Base-by-base conservation (phyloP, 2,329 filamentous ascomycete species). In the Fusarium oligoseptatum region DNA sequence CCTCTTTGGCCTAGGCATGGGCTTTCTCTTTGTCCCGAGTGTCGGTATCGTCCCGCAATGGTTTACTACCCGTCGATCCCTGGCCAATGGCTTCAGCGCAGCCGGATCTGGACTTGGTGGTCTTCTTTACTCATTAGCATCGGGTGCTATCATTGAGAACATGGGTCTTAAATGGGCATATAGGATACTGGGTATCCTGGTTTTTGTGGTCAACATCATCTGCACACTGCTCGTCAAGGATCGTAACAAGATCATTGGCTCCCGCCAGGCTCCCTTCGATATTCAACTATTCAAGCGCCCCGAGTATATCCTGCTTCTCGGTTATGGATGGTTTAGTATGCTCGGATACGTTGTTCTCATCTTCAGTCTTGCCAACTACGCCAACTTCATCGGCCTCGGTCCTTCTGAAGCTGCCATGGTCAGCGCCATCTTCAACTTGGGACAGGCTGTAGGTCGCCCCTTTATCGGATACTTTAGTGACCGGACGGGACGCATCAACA, bases 71-170 rank as follows among this genome's bases (percentile, higher is more conserved):
- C 87, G 87, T 29, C 88, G 93, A 2, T 92, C 90, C 32, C 86
- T 95, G 15, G 93, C 93, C 12, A 94, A 93, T 71, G 91, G 92
- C 1, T 86, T 94, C 20, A 86, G 88, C 0, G 89, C 92, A 1
- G 88, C 89, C n/a, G 94, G 94, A 2, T 92, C 90, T 17, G 94
- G 94, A 0, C 84, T 95, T 7, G 94, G 94, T n/a, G 94, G 94
- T 0, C 83, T 95, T 32, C 81, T 90, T 3, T 95, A 94, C 82
- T 91, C 90, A 1, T 86, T 95, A 7, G 90, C 89, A 0, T 87
- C 92, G 0, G 91, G 92, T 34, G 89, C 91, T 41, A 93, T 94
- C 88, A 92, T 95, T 66, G 80, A 87, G 32, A 87, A 86, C 20
- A 85, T 94, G 9, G 89, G 91, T 0, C 83, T 94, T 4, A 83